phyloP scores from a whole-genome alignment of 2,329 filamentous ascomycete species.

The Fulvia fulva region DNA sequence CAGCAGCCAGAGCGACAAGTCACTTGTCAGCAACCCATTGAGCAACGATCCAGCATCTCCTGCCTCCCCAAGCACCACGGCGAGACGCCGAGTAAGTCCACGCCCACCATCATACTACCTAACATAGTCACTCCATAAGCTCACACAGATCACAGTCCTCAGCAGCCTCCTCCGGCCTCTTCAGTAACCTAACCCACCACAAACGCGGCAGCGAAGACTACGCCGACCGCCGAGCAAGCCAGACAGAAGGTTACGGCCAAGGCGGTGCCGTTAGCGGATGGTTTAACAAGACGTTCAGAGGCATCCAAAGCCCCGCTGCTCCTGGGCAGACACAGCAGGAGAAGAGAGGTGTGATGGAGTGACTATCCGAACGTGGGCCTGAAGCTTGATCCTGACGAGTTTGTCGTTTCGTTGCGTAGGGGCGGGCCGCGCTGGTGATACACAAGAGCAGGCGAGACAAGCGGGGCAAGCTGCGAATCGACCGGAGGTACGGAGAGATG shows the following conservation, averaged over 20 bases:
- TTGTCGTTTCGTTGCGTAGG: background rate
- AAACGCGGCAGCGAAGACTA: conserved; percentile 35
- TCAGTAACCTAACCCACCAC: conserved; percentile 26
- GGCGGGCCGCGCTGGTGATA: background rate
- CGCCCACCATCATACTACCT: background rate
- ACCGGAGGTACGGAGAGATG: background rate
- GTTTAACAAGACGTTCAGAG: conserved; percentile 12
- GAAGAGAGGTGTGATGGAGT: conserved; percentile 13
- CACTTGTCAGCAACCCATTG: conserved; percentile 25
- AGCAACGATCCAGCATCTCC: conserved; percentile 20
- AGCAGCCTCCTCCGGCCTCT: conserved; percentile 23
- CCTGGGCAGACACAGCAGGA: background rate
- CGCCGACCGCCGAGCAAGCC: conserved; percentile 27
- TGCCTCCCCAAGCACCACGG: conserved; percentile 11
- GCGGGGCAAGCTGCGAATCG: background rate
- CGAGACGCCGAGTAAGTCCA: conserved; percentile 14
- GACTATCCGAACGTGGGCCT: conserved; percentile 7
- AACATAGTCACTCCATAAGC: background rate
- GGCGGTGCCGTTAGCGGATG: conserved; percentile 8
- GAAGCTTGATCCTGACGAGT: conserved; percentile 1
- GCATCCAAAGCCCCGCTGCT: background rate
- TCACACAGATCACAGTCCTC: conserved; percentile 17
- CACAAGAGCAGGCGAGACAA: background rate
- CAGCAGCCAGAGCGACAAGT: conserved; percentile 20
- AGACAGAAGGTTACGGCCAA: conserved; percentile 5